Evolutionary conservation across 2,329 filamentous ascomycete species (phyloP).

Genomic region (Orbilia javanica): DNA sequence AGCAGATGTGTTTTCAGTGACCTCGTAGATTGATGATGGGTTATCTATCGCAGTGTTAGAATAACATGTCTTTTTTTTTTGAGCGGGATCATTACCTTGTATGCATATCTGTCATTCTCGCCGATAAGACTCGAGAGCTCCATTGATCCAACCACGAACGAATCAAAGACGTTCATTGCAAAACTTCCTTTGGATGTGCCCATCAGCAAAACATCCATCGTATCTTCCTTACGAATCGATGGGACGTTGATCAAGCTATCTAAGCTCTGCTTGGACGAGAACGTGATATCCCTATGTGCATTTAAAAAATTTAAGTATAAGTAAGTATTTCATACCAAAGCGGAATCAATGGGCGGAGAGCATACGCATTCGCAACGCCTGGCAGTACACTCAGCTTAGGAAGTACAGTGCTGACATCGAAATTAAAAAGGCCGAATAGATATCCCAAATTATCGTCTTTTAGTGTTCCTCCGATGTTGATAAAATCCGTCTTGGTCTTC

Average conservation of each 20-base stretch:
- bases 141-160: slow-evolving; percentile 62
- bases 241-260: slow-evolving; percentile 62
- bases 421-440: slow-evolving; percentile 56
- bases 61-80: background rate
- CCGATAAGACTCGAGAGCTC: slow-evolving; percentile 61
- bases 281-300: slow-evolving; percentile 62
- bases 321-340: background rate
- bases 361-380: slow-evolving; percentile 59
- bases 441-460: slow-evolving; percentile 55
- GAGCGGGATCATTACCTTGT: slow-evolving; percentile 13
- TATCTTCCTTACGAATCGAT: slow-evolving; percentile 61
- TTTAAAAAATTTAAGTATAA: background rate
- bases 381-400: slow-evolving; percentile 62
- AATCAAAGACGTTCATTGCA: slow-evolving; percentile 62
- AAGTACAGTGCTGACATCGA: slow-evolving; percentile 61
- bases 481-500: slow-evolving; percentile 54
- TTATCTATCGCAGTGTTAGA: slow-evolving; percentile 55
- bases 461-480: slow-evolving; percentile 50
- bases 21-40: slow-evolving; percentile 61
- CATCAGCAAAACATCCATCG: slow-evolving; percentile 62
- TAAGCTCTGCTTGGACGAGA: slow-evolving; percentile 62
- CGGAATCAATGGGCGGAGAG: background rate
- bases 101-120: slow-evolving; percentile 55
- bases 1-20: slow-evolving; percentile 61
- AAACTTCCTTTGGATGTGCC: slow-evolving; percentile 61